These are phyloP conservation scores for Biscogniauxia sp. DNA, from an alignment of 2,329 filamentous ascomycete genomes.

Conservation along the genomic window DNA sequence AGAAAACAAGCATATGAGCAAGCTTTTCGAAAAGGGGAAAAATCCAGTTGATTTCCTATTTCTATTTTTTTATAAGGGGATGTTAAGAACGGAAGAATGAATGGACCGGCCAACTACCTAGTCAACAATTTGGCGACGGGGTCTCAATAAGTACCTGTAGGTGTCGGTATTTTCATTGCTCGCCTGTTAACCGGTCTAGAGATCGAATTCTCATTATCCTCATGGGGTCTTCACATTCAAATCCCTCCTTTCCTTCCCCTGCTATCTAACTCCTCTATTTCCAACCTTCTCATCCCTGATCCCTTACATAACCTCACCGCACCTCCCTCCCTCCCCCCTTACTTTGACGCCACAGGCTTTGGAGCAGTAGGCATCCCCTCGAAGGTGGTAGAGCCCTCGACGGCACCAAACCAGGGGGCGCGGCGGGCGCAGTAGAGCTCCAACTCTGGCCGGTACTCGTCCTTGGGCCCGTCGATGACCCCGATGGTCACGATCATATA, in stretches of 20 bases:
- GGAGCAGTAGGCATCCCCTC: slow-evolving; percentile 5
- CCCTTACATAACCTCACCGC: not conserved
- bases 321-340: not conserved
- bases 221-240: no score
- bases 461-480: slow-evolving; percentile 22
- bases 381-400: slow-evolving; percentile 5
- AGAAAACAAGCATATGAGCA: not conserved
- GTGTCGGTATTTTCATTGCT: no score
- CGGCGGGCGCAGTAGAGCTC: slow-evolving; percentile 17
- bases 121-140: no score
- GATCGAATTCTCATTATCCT: no score
- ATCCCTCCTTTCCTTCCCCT: not conserved
- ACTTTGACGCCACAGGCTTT: no score
- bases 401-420: slow-evolving; percentile 13
- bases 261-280: not conserved
- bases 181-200: no score
- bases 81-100: no score
- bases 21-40: no score
- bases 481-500: slow-evolving; percentile 18
- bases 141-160: no score
- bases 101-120: no score
- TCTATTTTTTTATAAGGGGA: no score
- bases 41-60: no score
- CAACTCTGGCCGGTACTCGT: slow-evolving; percentile 10
- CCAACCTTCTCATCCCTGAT: not conserved